Base-by-base conservation (phyloP, 345 rosid species). In the Rhodamnia argentea region DNA sequence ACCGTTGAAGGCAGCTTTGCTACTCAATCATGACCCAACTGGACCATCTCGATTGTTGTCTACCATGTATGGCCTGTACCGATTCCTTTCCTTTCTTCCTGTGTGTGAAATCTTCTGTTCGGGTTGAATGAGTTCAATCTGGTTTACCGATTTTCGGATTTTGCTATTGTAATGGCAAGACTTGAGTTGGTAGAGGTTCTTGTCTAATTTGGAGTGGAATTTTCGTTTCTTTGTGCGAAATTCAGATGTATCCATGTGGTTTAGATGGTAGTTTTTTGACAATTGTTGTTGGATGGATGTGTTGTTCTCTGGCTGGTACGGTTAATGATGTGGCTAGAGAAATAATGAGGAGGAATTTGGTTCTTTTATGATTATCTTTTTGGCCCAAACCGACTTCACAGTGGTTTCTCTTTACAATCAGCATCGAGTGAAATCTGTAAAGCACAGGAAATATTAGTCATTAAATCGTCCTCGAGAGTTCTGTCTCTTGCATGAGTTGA, bases 11-110 rank as follows among this genome's bases (percentile, higher is more conserved):
- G 95, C 93, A 82, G 96, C 96, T 85, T 57, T 96, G 87, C 92
- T 96, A 57, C 90, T 95, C 85, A 95, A 94, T 87, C 88, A 95
- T n/a, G 96, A 96, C 32, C 96, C 98, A 2, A 75, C 92, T 32
- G 95, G 89, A 50, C 98, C 98, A 13, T 94, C 97, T 89, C 96
- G 98, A 82, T 82, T 96, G 89, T 87, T 95, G 84, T 96, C 98
- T 81, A 93, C 95, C 54, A 91, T 95, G 99, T 95, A 91, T 87
- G 92, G 78, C 78, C 18, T 1, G 78, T 70, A 2, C 78, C 47
- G 20, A 9, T 70, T 70, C 78, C 78, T 70, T 37, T 37, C 40
- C 40, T 37, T 70, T 70, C 78, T 24, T 70, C 32, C 37, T 11
- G 13, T 70, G 40, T 37, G 78, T 37, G 78, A 70, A 37, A 0